Evolutionary conservation across 352 stramenopile genomes (phyloP), one percentile per base, ranked within the genome.

Genomic region (Globisporangium barbulae): DNA sequence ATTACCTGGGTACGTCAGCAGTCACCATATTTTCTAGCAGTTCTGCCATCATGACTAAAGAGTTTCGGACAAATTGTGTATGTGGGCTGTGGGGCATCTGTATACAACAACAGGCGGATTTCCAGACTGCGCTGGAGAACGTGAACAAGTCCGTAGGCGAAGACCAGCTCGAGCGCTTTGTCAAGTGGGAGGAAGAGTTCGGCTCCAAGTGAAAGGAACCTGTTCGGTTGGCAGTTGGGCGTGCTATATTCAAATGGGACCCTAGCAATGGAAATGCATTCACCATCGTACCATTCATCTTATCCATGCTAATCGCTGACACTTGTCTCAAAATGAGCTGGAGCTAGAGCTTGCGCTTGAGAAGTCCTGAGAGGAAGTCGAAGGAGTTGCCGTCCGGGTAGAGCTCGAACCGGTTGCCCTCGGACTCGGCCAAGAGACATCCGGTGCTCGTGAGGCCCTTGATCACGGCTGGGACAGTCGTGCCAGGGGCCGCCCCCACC

Each of bases 381-480:
- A 97, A 91, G 59, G 86, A 96, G 64, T 96, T 96, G 65, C 86
- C 89, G 58, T 97, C 89, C 15, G 89, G 89, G 67, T 96, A 97
- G 28, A 97, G 69, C 67, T 96, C 89, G 13, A 96, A 81, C 30
- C 74, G 73, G 15, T 85, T 75, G 33, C 86, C 84, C 25, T 83
- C 68, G 21, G 76, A 72, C 45, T 87, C 83, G 7, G 89, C 88
- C 37, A 94, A 65, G 13, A 97, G 79, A 35, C 89, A 95, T 15
- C 88, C 89, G 8, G 84, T 94, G 31, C 61, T 68, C 15, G 85
- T 90, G 21, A 94, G 81, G 6, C 85, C 86, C 71, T 93, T 92
- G 72, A 93, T 90, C 30, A 88, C 69, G 56, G 80, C 85, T 10
- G 72, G 73, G 53, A 77, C 70, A 19, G 73, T 78, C 41, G 59